Evolutionary conservation across 306 rosid genomes (phyloP), one percentile per base, ranked within the genome.

Genomic region (Sesbania bispinosa): DNA sequence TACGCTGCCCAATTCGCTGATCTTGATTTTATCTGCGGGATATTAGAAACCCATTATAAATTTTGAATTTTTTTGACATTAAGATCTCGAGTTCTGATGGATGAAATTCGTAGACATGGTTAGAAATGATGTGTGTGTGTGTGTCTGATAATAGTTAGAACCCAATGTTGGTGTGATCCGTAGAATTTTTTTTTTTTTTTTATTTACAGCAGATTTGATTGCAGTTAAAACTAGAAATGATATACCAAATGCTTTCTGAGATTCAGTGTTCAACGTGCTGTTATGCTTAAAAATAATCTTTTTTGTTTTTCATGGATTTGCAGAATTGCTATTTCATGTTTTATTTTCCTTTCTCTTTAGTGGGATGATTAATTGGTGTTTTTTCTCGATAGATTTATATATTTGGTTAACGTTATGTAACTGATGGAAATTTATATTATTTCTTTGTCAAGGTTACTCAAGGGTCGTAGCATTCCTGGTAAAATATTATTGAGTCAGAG

Each of bases 401-500:
- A 26, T 70, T 62, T 51, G 27, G 29, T 60, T 69, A 13, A 7
- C 18, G 18, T 26, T 48, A 18, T 50, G 27, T 11, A 45, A 39
- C 20, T 76, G 71, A 81, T 57, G 33, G 32, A 3, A 76, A 42
- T 58, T 75, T 50, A 7, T 63, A 11, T 52, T 46, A 10, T 55
- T 82, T 66, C n/a, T 77, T 70, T 64, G 70, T 69, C 23, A 79
- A 93, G 98, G 85, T 83, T 93, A 72, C 96, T 90, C 74, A 93
- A 90, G 79, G 98, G 98, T 66, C 97, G 97, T 42, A 84, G 87
- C 65, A 90, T 93, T 64, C 98, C 98, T 13, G 98, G 98, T 53
- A 93, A 93, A 83, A 85, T 90, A 27, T 73, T 93, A 30, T 76
- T 90, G 74, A 88, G 92, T 71, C 88, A 85, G 81, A 87, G 90